Evolutionary conservation across 163 green algal genomes (phyloP), one percentile per base, ranked within the genome.

Genomic region (Prototheca cutis): DNA sequence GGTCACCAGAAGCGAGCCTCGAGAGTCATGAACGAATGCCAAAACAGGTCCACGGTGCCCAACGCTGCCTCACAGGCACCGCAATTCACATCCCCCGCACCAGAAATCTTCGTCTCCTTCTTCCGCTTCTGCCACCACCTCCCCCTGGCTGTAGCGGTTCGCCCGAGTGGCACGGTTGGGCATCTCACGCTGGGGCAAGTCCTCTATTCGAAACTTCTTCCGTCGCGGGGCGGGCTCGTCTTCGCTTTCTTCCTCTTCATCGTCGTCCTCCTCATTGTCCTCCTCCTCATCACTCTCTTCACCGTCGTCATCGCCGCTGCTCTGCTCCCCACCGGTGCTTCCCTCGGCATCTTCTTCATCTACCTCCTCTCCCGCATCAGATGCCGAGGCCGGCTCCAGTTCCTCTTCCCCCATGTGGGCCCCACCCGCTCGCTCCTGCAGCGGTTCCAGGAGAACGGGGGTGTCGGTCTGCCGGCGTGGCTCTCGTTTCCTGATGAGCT

Each of bases 51-150:
- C n/a, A n/a, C n/a, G n/a, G n/a, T n/a, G n/a, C n/a, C n/a, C n/a
- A n/a, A n/a, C n/a, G n/a, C n/a, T n/a, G n/a, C n/a, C n/a, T n/a
- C n/a, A n/a, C n/a, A 42, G 7, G 24, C 31, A 27, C 6, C 4
- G 33, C 8, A 3, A 34, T 15, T 15, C 25, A 19, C 55, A 25
- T 32, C 1, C 39, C 15, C 28, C 31, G 24, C 52, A 48, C 63
- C 74, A 84, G 52, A 82, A 84, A 15, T 82, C 74, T 31, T 82
- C 70, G 29, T 82, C 74, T 4, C 56, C 77, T 30, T 67, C 40
- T 4, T 67, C 62, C 1, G 48, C 67, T 10, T 65, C 59, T 28
- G 51, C 58, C 6, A 59, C 56, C 4, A 61, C 65, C 10, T 59
- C 30, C 25, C 53, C 15, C 8, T 54, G 29, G 31, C 53, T 58